phyloP scores from a whole-genome alignment of 805 yeast genomes.

The Hanseniaspora guilliermondii region DNA sequence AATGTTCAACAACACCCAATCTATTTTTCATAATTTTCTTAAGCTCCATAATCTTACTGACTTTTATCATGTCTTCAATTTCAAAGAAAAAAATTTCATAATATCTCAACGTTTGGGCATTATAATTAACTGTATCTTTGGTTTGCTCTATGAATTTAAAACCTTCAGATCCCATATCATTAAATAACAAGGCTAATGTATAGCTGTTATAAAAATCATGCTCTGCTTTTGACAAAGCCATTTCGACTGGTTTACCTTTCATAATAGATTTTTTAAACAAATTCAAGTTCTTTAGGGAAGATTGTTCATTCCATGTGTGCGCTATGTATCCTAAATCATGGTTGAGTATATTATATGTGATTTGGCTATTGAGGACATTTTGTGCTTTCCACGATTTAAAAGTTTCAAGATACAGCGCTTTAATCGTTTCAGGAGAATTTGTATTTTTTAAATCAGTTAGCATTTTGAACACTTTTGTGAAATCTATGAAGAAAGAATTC shows the following conservation, averaged over 20 bases:
- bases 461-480: not conserved
- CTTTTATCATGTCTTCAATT: not conserved
- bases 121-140: not conserved
- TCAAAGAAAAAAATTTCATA: not conserved
- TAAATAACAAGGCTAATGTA: not conserved
- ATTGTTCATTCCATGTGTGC: conserved; percentile 9
- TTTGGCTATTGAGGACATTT: not conserved
- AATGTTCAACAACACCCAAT: too few relatives aligned
- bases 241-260: not conserved
- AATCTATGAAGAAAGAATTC: not conserved
- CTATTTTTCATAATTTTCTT: not conserved
- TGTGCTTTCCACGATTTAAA: conserved; percentile 7
- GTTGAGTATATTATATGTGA: not conserved
- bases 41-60: not conserved
- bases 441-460: not conserved
- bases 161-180: conserved; percentile 6
- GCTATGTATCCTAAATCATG: not conserved
- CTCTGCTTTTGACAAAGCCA: not conserved
- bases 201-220: conserved; percentile 1
- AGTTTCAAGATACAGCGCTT: not conserved
- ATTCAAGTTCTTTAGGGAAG: not conserved
- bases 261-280: not conserved
- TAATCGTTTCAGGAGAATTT: not conserved
- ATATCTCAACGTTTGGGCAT: not conserved
- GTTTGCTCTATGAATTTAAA: not conserved